Evolutionary conservation across 2,329 filamentous ascomycete genomes (phyloP).

Genomic region (Penicillium olsonii): DNA sequence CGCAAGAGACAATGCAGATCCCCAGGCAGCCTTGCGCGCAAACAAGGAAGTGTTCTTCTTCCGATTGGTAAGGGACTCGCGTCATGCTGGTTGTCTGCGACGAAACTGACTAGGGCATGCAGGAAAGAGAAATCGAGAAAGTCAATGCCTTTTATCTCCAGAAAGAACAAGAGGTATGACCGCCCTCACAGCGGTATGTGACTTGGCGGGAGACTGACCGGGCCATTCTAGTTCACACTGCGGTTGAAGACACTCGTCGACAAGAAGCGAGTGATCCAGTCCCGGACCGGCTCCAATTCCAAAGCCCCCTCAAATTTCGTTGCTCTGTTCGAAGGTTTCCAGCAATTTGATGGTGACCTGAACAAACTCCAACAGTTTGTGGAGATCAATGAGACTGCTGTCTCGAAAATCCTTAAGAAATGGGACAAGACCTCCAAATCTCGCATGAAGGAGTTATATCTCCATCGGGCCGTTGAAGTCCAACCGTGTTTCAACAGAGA

Average conservation of each 20-base stretch:
- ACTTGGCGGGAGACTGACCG: not conserved
- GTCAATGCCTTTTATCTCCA: constrained; percentile 98
- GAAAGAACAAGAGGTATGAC: constrained; percentile 89
- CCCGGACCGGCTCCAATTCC: constrained; percentile 72
- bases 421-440: constrained; percentile 99
- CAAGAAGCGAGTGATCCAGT: constrained; percentile 90
- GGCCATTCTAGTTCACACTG: constrained; percentile 72
- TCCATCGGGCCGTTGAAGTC: constrained; percentile 93
- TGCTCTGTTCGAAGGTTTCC: constrained; percentile 92
- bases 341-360: constrained; percentile 93
- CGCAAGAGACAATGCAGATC: constrained; percentile 59
- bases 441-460: constrained; percentile 94
- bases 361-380: constrained; percentile 98
- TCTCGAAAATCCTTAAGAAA: constrained; percentile 99
- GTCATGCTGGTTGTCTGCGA: not conserved
- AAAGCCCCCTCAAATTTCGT: constrained; percentile 92
- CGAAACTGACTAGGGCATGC: not conserved
- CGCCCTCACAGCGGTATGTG: not conserved
- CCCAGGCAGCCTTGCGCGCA: constrained; percentile 87
- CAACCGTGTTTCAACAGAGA: constrained; percentile 98
- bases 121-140: constrained; percentile 98
- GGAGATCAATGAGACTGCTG: constrained; percentile 95
- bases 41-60: constrained; percentile 99
- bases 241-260: constrained; percentile 89
- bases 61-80: constrained; percentile 67